Base-by-base conservation (phyloP, 73 alveolate species). In the Blepharisma stoltei region DNA sequence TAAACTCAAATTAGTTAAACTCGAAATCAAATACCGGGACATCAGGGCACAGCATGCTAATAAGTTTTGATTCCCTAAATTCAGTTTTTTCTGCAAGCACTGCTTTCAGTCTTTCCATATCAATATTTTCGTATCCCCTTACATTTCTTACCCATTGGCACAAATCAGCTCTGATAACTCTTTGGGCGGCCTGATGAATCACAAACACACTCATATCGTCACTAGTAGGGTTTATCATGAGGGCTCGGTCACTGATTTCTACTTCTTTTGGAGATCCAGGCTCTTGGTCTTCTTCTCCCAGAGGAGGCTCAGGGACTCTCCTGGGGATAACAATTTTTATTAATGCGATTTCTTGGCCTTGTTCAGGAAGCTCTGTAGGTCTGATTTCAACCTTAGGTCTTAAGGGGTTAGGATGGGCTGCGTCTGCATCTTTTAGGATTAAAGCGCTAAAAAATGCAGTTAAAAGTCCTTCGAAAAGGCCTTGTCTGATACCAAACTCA, bases 161-260 rank as follows among this genome's bases (percentile, higher is more conserved):
- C 21, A 87, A 55, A 77, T 87, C 94, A 49, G 70, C 83, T 54
- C 94, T 49, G 47, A 87, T 46, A 9, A 46, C 1, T 55, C 91
- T 67, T 8, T 73, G 54, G 6, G 91, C 94, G 9, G 87, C 91
- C 69, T 83, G 78, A 54, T 87, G 90, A 21, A 60, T n/a, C 23
- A 87, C 94, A 47, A 37, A 84, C 25, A 87, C 78, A 18, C 77
- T 68, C 44, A 46, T 44, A 8, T 55, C 73, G 14, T 77, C 90
- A 5, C 38, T n/a, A 25, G 89, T 78, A 7, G 94, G 88, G 54
- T 87, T 83, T 7, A 87, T 69, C 6, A 78, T 43, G 0, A 78
- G 20, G 11, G 66, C 85, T 67, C 75, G 78, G 55, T 87, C 94
- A 55, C 78, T 89, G 8, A 86, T 38, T 6, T 83, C 91, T 54